A percentile compares a stretch with the other conserved stretches of the same genome.
Evolutionary conservation across 1,284 basidiomycete genomes (phyloP).

Genomic region (Irpex sp.): DNA sequence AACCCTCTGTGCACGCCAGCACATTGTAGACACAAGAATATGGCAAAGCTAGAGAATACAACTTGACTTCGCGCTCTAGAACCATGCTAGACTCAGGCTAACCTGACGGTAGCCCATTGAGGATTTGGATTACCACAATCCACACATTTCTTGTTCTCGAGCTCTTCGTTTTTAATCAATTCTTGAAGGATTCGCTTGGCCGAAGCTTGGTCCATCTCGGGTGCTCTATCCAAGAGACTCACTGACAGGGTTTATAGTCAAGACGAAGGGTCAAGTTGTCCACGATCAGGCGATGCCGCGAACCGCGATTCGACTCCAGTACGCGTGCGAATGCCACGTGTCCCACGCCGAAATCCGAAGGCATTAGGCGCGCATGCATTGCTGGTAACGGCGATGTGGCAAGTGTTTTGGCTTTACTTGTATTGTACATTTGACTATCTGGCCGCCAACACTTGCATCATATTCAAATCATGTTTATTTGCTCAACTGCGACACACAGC

Average conservation of each 20-base stretch:
- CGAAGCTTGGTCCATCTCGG: conserved; percentile 61
- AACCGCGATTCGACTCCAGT: not conserved
- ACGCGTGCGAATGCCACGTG: not conserved
- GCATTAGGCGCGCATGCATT: not conserved
- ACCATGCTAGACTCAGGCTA: conserved; percentile 17
- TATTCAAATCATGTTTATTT: not conserved
- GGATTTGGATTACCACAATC: conserved; percentile 87
- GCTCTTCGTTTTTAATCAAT: conserved; percentile 68
- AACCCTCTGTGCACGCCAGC: conserved; percentile 87
- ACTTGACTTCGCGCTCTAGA: conserved; percentile 9
- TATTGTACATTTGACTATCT: not conserved
- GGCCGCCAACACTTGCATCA: not conserved
- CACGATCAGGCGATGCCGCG: not conserved
- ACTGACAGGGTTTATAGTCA: not conserved
- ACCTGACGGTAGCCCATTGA: conserved; percentile 88
- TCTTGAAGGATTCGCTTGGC: conserved; percentile 71
- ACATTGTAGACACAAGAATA: conserved; percentile 91
- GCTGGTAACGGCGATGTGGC: not conserved
- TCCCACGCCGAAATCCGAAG: not conserved
- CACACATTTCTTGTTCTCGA: conserved; percentile 73
- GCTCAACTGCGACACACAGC: not conserved
- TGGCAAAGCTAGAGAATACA: conserved; percentile 56
- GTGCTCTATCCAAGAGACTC: not conserved
- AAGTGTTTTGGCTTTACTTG: not conserved
- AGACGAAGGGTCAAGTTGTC: not conserved